phyloP scores from a whole-genome alignment of 1,284 basidiomycete genomes.

The Ceratobasidium sp. region DNA sequence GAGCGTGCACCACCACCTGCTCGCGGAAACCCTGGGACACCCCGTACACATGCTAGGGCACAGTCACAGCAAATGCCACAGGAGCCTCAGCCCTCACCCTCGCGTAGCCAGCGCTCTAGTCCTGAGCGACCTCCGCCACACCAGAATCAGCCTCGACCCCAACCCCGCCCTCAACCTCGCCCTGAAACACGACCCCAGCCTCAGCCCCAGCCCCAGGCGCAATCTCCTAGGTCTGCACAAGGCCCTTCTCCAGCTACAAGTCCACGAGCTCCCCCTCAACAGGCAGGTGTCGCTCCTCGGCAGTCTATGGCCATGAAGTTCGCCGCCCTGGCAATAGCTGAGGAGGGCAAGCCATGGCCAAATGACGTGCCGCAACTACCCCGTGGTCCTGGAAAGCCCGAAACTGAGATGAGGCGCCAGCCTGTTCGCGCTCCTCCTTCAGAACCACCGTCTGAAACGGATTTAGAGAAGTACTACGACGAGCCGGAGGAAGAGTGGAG shows the following conservation, averaged over 20 bases:
- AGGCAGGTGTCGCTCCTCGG: conserved; percentile 6
- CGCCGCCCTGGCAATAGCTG: conserved; percentile 36
- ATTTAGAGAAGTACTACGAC: conserved; percentile 32
- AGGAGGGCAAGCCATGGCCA: conserved; percentile 32
- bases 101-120: conserved; percentile 25
- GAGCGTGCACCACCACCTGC: conserved; percentile 34
- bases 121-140: conserved; percentile 19
- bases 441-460: conserved; percentile 25
- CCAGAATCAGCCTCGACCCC: conserved; percentile 25
- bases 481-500: conserved; percentile 24
- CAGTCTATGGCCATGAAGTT: conserved; percentile 46
- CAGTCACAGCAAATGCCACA: conserved; percentile 22
- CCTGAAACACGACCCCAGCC: conserved; percentile 14
- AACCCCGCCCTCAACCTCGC: conserved; percentile 22
- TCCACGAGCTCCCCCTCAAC: conserved; percentile 23
- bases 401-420: conserved; percentile 19
- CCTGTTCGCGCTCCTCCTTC: conserved; percentile 21
- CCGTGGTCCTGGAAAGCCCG: conserved; percentile 22
- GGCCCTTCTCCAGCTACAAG: conserved; percentile 29
- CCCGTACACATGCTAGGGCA: conserved; percentile 15
- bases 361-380: conserved; percentile 26
- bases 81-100: conserved; percentile 23
- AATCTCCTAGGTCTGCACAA: conserved; percentile 14
- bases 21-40: conserved; percentile 17
- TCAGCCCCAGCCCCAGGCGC: conserved; percentile 2